A percentile compares a stretch with the other conserved stretches of the same genome.
Conservation (phyloP, 2,329 filamentous ascomycete genomes). For the Sporothrix curviconia region DNA sequence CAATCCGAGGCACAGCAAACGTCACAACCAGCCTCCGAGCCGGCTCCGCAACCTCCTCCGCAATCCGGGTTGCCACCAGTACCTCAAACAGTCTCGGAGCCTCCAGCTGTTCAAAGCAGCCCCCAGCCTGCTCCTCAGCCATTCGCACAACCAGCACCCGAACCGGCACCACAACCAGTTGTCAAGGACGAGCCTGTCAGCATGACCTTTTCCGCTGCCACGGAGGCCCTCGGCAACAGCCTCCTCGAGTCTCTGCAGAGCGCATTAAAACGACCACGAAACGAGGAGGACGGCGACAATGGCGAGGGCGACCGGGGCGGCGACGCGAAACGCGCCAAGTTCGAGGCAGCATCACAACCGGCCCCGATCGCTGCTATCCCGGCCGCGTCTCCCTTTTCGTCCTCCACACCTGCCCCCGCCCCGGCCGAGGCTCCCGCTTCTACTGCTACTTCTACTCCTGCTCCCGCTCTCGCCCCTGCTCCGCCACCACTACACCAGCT, state of each 20-base stretch:
- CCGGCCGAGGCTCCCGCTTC: too few relatives aligned
- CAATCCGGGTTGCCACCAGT: too few relatives aligned
- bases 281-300: background rate
- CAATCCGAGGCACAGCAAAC: too few relatives aligned
- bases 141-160: background rate
- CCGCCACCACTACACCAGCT: too few relatives aligned
- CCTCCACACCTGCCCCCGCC: too few relatives aligned
- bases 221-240: background rate
- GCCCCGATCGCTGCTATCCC: background rate
- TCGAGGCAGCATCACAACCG: conserved; percentile 14
- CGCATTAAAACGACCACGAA: conserved; percentile 22
- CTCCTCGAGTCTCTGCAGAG: conserved; percentile 15
- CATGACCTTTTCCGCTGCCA: background rate
- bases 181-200: conserved; percentile 8
- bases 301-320: background rate
- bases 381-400: too few relatives aligned
- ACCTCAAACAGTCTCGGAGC: too few relatives aligned
- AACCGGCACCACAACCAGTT: background rate
- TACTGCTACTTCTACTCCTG: too few relatives aligned
- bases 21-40: too few relatives aligned
- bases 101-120: too few relatives aligned
- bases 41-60: background rate
- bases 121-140: background rate
- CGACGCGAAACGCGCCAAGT: conserved; percentile 23
- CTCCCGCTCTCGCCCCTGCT: too few relatives aligned